Base-by-base conservation (phyloP, 352 stramenopile species). In the Phytopythium helicoides region DNA sequence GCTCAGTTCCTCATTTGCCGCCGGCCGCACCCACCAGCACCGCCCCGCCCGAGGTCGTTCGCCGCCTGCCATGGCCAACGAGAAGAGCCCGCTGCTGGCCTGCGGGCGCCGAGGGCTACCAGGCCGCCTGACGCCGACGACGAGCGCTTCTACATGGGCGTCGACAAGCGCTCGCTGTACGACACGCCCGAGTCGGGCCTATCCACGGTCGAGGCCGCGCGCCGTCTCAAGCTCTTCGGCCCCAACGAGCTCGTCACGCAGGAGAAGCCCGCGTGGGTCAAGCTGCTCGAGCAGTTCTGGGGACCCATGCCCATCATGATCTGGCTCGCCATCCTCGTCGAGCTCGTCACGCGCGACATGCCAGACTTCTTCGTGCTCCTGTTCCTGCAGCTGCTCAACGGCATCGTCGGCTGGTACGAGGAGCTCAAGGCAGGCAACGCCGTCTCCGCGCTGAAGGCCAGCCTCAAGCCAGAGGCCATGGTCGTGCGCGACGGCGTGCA, bases 281-380 rank as follows among this genome's bases (percentile, higher is more conserved):
- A 86, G 54, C 64, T 92, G 26, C 53, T 77, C 6, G 65, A 80
- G 54, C 83, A 90, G 47, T 86, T 88, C 50, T 84, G 64, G 54
- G 86, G 86, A 0, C 87, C 92, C 12, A 95, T 97, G 74, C 89
- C 89, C 26, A 79, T 95, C 60, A 94, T 98, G 71, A 89, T 98
- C 51, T 97, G 89, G 87, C 58, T 95, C 18, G 90, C 88, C 38
- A 92, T 96, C 55, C 63, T 89, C 18, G 71, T 97, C 2, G 86
- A 96, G 61, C 56, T 86, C 18, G 53, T 87, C 11, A 83, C 66
- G 11, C 58, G 48, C 9, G 67, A 89, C 58, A 44, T 73, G 47
- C 64, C 73, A 21, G 79, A 88, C 36, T 88, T 86, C 55, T 75
- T 75, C 36, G 77, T 83, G 28, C 56, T 96, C 47, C 64, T 92